phyloP scores from a whole-genome alignment of 2,329 filamentous ascomycete genomes.

The Fusarium denticulatum region DNA sequence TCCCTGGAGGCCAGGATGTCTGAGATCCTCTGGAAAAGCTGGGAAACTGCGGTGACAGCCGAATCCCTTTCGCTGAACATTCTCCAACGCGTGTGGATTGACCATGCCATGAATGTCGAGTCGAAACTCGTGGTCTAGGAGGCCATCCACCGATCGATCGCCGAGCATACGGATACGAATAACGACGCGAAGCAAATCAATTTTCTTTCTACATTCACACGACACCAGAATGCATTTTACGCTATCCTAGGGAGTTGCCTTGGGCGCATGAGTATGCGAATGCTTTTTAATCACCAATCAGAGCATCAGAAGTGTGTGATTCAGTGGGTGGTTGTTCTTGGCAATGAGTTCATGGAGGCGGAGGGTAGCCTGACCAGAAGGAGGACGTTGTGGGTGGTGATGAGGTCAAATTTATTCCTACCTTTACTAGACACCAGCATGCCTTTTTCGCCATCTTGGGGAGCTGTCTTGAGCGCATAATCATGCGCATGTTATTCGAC shows the following conservation, averaged over 20 bases:
- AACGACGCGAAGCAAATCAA: no score
- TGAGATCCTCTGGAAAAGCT: fast-evolving
- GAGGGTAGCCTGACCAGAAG: no score
- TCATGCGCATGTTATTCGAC: not conserved
- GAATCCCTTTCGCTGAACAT: fast-evolving
- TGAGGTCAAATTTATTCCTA: fast-evolving
- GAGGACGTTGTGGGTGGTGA: no score
- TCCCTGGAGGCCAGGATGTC: not conserved
- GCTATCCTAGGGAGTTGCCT: no score
- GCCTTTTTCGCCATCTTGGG: fast-evolving
- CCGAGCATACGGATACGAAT: no score
- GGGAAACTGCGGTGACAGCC: fast-evolving
- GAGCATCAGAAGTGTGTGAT: no score
- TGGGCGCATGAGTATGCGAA: no score
- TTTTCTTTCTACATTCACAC: no score
- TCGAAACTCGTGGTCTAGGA: not conserved
- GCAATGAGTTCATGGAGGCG: no score
- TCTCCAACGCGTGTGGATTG: fast-evolving
- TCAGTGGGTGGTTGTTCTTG: no score
- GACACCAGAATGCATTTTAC: no score
- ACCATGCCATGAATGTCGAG: fast-evolving
- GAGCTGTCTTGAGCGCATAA: fast-evolving
- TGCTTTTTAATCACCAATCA: no score
- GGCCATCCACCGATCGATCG: not conserved
- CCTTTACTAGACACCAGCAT: fast-evolving